Evolutionary conservation across 441 rosid genomes (phyloP).

Genomic region (Macaranga tanarius): DNA sequence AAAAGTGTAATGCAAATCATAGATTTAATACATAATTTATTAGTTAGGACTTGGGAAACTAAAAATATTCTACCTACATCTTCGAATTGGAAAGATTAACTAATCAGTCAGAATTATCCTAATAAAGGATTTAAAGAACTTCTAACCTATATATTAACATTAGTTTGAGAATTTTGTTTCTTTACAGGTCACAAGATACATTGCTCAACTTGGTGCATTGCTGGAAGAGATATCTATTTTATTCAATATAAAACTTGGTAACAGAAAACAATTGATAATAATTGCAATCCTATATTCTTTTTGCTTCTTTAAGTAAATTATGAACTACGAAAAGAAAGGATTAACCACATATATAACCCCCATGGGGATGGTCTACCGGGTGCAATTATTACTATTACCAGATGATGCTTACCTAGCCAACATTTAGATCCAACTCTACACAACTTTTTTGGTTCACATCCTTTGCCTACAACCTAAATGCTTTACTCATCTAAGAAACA

Average conservation of each 20-base stretch:
- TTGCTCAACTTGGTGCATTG: not conserved
- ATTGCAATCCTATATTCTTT: not conserved
- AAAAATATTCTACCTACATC: not conserved
- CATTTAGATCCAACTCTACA: too few relatives aligned
- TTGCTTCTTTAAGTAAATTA: conserved; percentile 4
- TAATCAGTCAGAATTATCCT: not conserved
- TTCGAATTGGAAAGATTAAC: not conserved
- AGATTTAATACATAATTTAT: not conserved
- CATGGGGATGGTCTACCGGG: too few relatives aligned
- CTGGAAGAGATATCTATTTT: not conserved
- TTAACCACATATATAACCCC: too few relatives aligned
- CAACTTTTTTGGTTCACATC: too few relatives aligned
- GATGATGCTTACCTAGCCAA: too few relatives aligned
- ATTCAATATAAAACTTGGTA: not conserved
- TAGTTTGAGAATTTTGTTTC: not conserved
- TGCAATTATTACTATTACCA: too few relatives aligned
- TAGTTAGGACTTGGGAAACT: not conserved
- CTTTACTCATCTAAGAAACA: too few relatives aligned
- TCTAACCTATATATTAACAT: not conserved
- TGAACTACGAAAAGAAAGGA: not conserved
- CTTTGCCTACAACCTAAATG: too few relatives aligned
- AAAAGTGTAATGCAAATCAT: not conserved
- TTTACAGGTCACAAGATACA: not conserved
- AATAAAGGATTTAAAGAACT: not conserved
- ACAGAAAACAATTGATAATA: not conserved